Evolutionary conservation across 768 basidiomycete species (phyloP).

Genomic region (Boletus eberwhitei): DNA sequence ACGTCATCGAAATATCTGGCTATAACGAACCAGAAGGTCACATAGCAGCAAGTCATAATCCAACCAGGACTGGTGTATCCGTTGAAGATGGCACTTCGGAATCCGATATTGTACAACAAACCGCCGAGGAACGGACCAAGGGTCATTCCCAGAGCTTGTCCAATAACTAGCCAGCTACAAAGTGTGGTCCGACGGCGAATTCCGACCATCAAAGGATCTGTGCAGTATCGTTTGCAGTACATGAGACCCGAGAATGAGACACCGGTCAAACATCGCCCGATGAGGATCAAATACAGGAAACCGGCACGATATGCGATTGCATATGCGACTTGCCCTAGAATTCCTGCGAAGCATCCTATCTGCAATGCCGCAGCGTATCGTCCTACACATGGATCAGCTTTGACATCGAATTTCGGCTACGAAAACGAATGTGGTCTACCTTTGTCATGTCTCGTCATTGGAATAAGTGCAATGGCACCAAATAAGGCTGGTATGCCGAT

Average conservation of each 20-base stretch:
- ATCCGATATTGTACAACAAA: constrained; percentile 57
- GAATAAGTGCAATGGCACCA: constrained; percentile 55
- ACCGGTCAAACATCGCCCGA: constrained; percentile 65
- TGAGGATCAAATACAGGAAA: constrained; percentile 66
- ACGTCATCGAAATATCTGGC: constrained; percentile 42
- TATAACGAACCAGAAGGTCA: constrained; percentile 45
- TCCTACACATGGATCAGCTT: constrained; percentile 36
- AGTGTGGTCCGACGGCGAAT: constrained; percentile 59
- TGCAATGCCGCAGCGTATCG: constrained; percentile 53
- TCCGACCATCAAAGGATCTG: constrained; percentile 63
- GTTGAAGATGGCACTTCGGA: constrained; percentile 54
- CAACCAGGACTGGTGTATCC: constrained; percentile 65
- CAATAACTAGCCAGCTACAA: constrained; percentile 59
- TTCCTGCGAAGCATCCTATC: constrained; percentile 48
- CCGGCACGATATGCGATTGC: constrained; percentile 58
- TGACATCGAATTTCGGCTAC: neutral
- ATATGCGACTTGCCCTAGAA: constrained; percentile 59
- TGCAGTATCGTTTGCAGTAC: constrained; percentile 68
- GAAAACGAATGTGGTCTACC: constrained; percentile 34
- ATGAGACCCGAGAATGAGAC: constrained; percentile 61
- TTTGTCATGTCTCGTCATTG: constrained; percentile 52
- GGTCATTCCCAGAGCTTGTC: constrained; percentile 60
- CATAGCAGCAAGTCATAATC: constrained; percentile 56
- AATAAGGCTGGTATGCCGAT: constrained; percentile 66
- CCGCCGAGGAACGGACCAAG: constrained; percentile 64